Percentiles rank a stretch among this genome's conserved stretches.
Evolutionary conservation across 768 basidiomycete species (phyloP).

Genomic region (Trametes maxima): DNA sequence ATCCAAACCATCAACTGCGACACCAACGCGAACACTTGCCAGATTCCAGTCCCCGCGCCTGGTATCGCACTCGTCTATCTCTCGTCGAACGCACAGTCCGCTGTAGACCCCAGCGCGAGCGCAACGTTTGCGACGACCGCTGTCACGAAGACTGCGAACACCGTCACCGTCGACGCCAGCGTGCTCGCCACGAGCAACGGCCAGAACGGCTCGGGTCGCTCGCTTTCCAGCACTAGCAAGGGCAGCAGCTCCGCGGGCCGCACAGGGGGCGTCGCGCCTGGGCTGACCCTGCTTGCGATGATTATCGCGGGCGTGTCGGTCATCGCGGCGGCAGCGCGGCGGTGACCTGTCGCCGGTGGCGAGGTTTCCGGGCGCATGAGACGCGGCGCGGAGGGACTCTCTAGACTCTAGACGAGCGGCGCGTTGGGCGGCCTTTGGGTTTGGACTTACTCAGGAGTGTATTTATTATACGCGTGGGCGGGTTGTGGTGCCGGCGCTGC

Average conservation of each 20-base stretch:
- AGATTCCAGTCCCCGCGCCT: conserved; percentile 66
- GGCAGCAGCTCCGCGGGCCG: conserved; percentile 26
- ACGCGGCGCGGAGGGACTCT: no score
- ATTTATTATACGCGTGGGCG: not conserved
- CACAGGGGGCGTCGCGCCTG: conserved; percentile 24
- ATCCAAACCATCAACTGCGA: conserved; percentile 43
- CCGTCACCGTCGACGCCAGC: conserved; percentile 55
- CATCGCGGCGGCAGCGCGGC: conserved; percentile 7
- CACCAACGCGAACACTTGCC: conserved; percentile 51
- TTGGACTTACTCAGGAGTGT: not conserved
- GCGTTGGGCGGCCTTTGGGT: not conserved
- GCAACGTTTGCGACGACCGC: conserved; percentile 60
- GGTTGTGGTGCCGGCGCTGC: conserved; percentile 7
- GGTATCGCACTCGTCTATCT: conserved; percentile 79
- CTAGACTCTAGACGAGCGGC: no score
- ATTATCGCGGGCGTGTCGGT: conserved; percentile 17
- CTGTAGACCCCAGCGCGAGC: conserved; percentile 37
- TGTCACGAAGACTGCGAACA: conserved; percentile 53
- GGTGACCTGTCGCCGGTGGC: not conserved
- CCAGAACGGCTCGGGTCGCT: conserved; percentile 45
- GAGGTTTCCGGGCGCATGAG: no score
- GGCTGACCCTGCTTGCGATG: conserved; percentile 19
- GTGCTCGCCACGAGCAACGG: conserved; percentile 69
- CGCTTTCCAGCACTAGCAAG: conserved; percentile 31
- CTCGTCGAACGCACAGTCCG: conserved; percentile 41